phyloP scores from a whole-genome alignment of 2,329 filamentous ascomycete species.

The Pseudogymnoascus sp. region DNA sequence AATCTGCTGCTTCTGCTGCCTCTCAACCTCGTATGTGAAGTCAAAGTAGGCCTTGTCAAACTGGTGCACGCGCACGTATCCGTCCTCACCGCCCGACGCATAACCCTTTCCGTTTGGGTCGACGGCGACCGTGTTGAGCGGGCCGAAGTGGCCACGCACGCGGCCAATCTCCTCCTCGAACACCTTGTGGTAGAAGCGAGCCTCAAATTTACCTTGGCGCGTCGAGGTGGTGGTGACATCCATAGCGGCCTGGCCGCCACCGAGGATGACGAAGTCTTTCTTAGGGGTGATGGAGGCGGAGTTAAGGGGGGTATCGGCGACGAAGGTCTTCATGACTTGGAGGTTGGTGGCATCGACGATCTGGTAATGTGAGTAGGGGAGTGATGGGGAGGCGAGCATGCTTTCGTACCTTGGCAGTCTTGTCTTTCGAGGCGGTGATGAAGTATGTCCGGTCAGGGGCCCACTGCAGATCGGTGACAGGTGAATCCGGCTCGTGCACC shows the following conservation, averaged over 20 bases:
- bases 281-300: conserved; percentile 87
- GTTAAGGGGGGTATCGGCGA: conserved; percentile 91
- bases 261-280: conserved; percentile 96
- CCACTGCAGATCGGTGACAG: conserved; percentile 88
- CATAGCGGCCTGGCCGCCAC: conserved; percentile 97
- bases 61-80: conserved; percentile 95
- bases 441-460: conserved; percentile 91
- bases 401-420: conserved; percentile 71
- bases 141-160: conserved; percentile 95
- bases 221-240: conserved; percentile 93
- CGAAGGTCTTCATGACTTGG: conserved; percentile 86
- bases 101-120: conserved; percentile 89
- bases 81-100: conserved; percentile 93
- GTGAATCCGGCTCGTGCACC: conserved; percentile 75
- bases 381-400: not conserved
- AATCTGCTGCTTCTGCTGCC: conserved; percentile 47
- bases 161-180: conserved; percentile 98
- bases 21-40: conserved; percentile 97
- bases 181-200: conserved; percentile 98
- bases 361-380: conserved; percentile 32
- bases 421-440: conserved; percentile 97
- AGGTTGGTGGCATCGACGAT: conserved; percentile 81
- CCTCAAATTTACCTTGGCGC: conserved; percentile 98
- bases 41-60: conserved; percentile 99
- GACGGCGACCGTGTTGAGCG: conserved; percentile 89